Evolutionary conservation across 495 filamentous ascomycete species (phyloP), one percentile per base, ranked within the genome.

Genomic region (Haplographium delicatum): DNA sequence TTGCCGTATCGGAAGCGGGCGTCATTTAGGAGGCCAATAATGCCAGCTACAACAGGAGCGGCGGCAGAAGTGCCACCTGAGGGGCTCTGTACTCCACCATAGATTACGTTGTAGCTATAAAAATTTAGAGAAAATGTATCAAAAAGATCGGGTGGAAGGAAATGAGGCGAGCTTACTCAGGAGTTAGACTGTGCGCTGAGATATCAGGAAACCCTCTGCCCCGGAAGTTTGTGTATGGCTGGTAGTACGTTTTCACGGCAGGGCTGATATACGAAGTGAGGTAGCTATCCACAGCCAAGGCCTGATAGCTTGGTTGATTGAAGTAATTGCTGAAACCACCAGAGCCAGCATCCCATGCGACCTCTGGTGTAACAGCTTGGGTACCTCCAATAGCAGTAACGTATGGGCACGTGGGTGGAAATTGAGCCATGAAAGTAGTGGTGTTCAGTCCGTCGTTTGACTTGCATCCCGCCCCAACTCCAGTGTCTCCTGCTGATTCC

Each of bases 401-500:
- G 54, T 66, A 75, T 1, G 72, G 74, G 51, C 74, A 77, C 31
- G 59, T 64, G 10, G 43, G 60, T 8, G 74, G 73, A 51, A 65
- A 69, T 7, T 50, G 51, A 2, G 67, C 63, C 30, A 54, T 65
- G 55, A 70, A 71, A 26, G 62, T 26, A 0, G 53, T 38, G 4
- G 40, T 40, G 23, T 44, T 86, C 44, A 72, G 76, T 55, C 81
- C 84, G 55, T 86, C 79, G 60, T 86, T 85, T 26, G 80, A 78
- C 34, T 72, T 45, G 62, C 86, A 90, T 6, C 71, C 73, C 8
- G 76, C 70, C 3, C 85, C 86, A 16, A 85, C 80, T 10, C 86
- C 86, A 9, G 72, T 78, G 68, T 91, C 86, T 4, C 88, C 87
- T 4, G 80, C 82, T 1, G 83, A 80, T 62, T 82, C 83, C 45